phyloP scores from a whole-genome alignment of 179 eudicot genomes.

The Sideroxylon spinosum region DNA sequence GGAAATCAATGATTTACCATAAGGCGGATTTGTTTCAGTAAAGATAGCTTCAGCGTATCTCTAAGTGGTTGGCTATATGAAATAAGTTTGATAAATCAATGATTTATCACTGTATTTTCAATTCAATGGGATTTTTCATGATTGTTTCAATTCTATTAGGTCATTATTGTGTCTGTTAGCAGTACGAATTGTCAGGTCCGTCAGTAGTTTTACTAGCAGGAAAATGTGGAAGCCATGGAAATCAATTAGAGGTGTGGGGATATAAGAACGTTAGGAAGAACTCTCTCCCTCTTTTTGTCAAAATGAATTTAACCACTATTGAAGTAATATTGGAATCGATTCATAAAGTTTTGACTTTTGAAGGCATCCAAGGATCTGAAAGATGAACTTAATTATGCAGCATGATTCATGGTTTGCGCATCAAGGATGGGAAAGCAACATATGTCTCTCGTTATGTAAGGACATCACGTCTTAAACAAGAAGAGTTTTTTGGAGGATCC shows the following conservation, averaged over 20 bases:
- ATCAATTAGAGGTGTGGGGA: too few species aligned
- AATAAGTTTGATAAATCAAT: background rate
- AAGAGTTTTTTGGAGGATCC: constrained; percentile 70
- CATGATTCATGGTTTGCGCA: constrained; percentile 89
- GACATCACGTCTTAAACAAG: constrained; percentile 84
- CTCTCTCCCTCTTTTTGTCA: too few species aligned
- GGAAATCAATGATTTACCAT: background rate
- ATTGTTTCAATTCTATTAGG: too few species aligned
- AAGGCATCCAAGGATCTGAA: background rate
- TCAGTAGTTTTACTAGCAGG: too few species aligned
- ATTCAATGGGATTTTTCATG: too few species aligned
- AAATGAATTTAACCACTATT: too few species aligned
- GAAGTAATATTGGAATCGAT: background rate
- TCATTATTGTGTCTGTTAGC: too few species aligned
- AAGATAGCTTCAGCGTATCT: constrained; percentile 3
- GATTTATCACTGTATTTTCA: too few species aligned
- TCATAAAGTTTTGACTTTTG: background rate
- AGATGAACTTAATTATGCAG: constrained; percentile 31
- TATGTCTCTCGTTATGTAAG: constrained; percentile 87
- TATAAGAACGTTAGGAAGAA: too few species aligned
- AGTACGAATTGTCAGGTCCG: too few species aligned
- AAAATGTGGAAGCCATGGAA: too few species aligned
- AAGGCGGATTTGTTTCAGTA: background rate
- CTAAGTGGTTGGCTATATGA: background rate
- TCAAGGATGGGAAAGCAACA: constrained; percentile 91